Evolutionary conservation across 805 yeast genomes (phyloP).

Genomic region (Schizosaccharomyces octosporus): DNA sequence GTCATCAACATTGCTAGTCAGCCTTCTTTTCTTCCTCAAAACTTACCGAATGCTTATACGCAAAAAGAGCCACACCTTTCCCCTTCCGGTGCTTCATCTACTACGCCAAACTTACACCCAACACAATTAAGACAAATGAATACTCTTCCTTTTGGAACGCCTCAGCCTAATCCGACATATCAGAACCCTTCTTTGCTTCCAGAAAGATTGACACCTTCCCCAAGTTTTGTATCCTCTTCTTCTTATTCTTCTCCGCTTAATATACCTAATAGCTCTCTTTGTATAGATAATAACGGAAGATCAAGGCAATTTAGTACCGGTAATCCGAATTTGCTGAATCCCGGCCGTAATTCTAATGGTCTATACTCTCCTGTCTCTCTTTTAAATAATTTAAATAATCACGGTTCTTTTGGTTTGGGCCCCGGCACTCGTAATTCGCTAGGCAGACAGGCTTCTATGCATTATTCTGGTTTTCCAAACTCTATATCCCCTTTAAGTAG

Average conservation of each 20-base stretch:
- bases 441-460: background rate
- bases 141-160: too few species aligned
- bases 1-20: background rate
- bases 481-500: background rate
- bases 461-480: background rate
- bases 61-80: too few species aligned
- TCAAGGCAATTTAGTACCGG: too few species aligned
- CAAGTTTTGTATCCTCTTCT: background rate
- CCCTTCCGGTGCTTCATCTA: background rate
- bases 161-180: too few species aligned
- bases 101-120: background rate
- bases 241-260: background rate
- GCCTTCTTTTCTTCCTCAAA: background rate
- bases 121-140: background rate
- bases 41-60: background rate
- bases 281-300: too few species aligned
- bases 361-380: background rate
- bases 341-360: background rate
- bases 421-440: background rate
- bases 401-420: background rate
- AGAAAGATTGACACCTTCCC: too few species aligned
- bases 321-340: too few species aligned
- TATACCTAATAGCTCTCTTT: background rate
- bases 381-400: background rate
- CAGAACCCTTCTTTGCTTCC: too few species aligned